Evolutionary conservation across 2,329 filamentous ascomycete species (phyloP).

Genomic region (Gliomastix tumulicola): DNA sequence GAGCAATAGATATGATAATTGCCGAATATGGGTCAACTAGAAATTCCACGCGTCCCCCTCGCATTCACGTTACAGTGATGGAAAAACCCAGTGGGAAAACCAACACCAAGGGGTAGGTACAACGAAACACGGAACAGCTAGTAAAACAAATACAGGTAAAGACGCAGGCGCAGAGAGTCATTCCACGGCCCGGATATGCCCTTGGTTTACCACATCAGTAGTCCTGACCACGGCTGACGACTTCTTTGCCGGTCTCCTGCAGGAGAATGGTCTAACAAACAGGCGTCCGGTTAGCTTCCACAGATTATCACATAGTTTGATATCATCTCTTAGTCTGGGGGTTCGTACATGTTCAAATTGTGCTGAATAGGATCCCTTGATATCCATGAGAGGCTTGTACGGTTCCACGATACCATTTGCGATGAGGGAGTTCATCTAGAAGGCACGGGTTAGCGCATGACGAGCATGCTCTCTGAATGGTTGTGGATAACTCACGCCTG

Average conservation of each 20-base stretch:
- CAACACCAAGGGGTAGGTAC: no score
- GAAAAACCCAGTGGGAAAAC: no score
- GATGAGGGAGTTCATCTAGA: slow-evolving; percentile 50
- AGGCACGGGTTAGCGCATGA: background rate
- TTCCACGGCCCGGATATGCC: no score
- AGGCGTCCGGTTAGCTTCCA: slow-evolving; percentile 4
- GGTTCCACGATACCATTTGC: slow-evolving; percentile 48
- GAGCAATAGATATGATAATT: no score
- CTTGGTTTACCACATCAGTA: slow-evolving; percentile 57
- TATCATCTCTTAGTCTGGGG: background rate
- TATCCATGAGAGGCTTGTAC: slow-evolving; percentile 49
- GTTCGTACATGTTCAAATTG: slow-evolving; percentile 51
- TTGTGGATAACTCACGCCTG: slow-evolving; percentile 36
- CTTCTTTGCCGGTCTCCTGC: slow-evolving; percentile 36
- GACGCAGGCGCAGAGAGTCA: no score
- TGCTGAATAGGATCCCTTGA: slow-evolving; percentile 54
- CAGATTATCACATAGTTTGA: background rate
- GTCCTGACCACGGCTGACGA: slow-evolving; percentile 44
- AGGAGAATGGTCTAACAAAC: slow-evolving; percentile 42
- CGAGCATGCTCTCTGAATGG: background rate
- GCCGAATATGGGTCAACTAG: no score
- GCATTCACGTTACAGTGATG: no score
- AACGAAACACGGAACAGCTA: no score
- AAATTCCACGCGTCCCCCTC: no score
- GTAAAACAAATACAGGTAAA: no score